Percentiles rank a stretch among this genome's conserved stretches.
Evolutionary conservation across 306 rosid species (phyloP).

Genomic region (Ormosia emarginata): DNA sequence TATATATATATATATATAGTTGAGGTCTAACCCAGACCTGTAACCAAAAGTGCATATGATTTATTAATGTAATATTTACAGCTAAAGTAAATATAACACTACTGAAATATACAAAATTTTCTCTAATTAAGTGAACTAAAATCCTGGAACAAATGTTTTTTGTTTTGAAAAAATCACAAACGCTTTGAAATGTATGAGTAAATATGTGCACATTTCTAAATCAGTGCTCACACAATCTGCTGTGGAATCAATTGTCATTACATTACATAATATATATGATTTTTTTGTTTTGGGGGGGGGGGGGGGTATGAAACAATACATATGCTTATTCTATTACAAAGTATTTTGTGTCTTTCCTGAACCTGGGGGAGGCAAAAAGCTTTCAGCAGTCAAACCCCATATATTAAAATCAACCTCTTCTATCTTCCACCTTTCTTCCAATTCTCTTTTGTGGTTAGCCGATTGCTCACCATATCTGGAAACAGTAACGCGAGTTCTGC

Average conservation of each 20-base stretch:
- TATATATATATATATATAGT: too few species aligned
- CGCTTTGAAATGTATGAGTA: background rate
- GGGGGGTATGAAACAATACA: background rate
- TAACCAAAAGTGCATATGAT: background rate
- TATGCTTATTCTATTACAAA: background rate
- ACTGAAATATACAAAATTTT: background rate
- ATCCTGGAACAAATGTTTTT: background rate
- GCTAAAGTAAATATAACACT: background rate
- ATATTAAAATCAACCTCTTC: conserved; percentile 80
- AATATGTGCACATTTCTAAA: background rate
- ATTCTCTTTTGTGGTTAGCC: conserved; percentile 73
- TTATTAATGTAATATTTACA: background rate
- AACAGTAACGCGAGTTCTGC: conserved; percentile 62
- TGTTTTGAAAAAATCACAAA: background rate
- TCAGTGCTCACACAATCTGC: background rate
- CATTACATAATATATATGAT: conserved; percentile 18
- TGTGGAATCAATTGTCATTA: background rate
- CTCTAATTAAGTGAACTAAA: background rate
- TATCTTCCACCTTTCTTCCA: conserved; percentile 85
- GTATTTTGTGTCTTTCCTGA: background rate
- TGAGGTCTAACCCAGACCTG: too few species aligned
- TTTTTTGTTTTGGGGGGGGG: background rate
- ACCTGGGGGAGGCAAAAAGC: conserved; percentile 67
- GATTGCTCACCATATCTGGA: conserved; percentile 80
- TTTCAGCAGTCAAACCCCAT: conserved; percentile 62